These are phyloP conservation scores for Fonsecaea nubica DNA, from an alignment of 2,329 filamentous ascomycete genomes.

Conservation along the genomic window DNA sequence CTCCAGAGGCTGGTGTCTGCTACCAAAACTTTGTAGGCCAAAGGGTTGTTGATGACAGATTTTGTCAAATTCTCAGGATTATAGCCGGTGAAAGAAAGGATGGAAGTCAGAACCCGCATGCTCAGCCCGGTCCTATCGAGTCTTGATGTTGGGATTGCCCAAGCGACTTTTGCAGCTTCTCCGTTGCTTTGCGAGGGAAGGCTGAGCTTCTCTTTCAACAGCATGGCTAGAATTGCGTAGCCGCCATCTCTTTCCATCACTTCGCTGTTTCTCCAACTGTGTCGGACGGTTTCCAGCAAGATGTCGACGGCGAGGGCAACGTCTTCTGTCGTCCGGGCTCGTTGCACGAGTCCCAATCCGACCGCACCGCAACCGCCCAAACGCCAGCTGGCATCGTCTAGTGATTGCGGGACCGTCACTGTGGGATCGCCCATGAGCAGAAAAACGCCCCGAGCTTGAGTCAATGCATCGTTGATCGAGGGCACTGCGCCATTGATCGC, in stretches of 20 bases:
- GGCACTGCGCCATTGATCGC: conserved; percentile 89
- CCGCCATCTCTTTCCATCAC: conserved; percentile 97
- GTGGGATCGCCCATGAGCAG: conserved; percentile 83
- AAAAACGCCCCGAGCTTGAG: conserved; percentile 78
- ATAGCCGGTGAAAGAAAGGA: conserved; percentile 89
- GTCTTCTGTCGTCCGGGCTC: conserved; percentile 71
- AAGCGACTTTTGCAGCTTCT: conserved; percentile 27
- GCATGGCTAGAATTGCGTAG: conserved; percentile 83
- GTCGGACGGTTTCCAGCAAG: conserved; percentile 81
- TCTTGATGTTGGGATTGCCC: conserved; percentile 43
- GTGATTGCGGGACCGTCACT: conserved; percentile 77
- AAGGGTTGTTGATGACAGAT: conserved; percentile 92
- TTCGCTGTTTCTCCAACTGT: conserved; percentile 97
- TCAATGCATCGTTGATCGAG: conserved; percentile 86
- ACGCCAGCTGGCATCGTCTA: conserved; percentile 93
- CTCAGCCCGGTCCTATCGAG: conserved; percentile 60
- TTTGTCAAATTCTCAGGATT: conserved; percentile 78
- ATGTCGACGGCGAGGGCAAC: conserved; percentile 80
- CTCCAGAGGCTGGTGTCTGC: conserved; percentile 96
- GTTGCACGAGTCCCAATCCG: conserved; percentile 81
- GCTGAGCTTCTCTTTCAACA: conserved; percentile 79
- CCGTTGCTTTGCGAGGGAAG: conserved; percentile 23
- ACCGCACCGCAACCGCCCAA: conserved; percentile 89
- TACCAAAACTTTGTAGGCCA: conserved; percentile 89
- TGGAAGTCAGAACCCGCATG: conserved; percentile 71